Base-by-base conservation (phyloP, 2,329 filamentous ascomycete species). In the Metarhizium robertsii region DNA sequence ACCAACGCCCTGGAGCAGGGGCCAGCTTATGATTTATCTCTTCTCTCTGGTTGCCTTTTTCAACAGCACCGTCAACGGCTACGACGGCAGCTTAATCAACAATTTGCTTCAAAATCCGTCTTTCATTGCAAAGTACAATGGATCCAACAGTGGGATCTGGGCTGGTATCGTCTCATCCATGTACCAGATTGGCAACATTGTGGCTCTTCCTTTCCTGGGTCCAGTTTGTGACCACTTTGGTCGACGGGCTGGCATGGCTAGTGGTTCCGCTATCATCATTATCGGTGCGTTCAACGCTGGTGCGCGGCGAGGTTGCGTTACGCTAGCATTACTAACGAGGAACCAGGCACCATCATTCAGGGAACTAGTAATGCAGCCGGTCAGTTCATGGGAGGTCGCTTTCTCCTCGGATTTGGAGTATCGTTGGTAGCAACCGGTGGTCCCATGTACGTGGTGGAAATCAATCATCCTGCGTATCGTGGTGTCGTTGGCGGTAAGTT, bases 371-470 rank as follows among this genome's bases (percentile, higher is more conserved):
- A 64, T 53, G 63, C 50, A 55, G 65, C 62, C 57, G 66, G 66
- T 10, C 73, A 76, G 55, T 79, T 78, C 61, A 75, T 79, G 66
- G 76, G 75, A 47, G 81, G 81, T n/a, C 76, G 81, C 32, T 84
- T 85, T 67, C 67, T 85, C 20, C 75, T 85, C 3, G 83, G 83
- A 53, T 84, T 66, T 40, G 65, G 65, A 20, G 43, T 29, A 13
- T 20, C 20, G 2, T 11, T 46, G 4, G 18, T 29, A 7, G n/a
- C 53, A 7, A 50, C 57, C 2, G 57, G 54, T 3, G 57, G 55
- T 5, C 55, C 57, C 30, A 59, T 51, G 40, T 46, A 46, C 43
- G n/a, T 20, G 6, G 43, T 46, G 7, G 43, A 46, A n/a, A 46
- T 46, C 6, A 29, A 20, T 11, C 43, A 46, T 46, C 18, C 43